Conservation (phyloP, 2,329 filamentous ascomycete species). For the Xylariaceae sp. region DNA sequence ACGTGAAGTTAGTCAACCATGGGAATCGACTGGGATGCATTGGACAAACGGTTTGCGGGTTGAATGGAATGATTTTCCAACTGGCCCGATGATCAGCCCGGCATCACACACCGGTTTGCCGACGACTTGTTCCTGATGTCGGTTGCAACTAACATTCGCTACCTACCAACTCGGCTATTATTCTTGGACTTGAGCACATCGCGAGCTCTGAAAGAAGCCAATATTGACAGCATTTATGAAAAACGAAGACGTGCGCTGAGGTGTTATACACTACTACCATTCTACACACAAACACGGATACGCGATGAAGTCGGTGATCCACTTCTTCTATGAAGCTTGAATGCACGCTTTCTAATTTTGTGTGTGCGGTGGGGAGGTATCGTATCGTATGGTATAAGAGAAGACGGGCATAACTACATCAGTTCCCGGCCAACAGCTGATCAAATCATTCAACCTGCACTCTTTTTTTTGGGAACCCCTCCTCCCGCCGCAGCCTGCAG, state of each 20-base stretch:
- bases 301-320: no score
- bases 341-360: no score
- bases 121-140: not conserved
- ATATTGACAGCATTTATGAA: no score
- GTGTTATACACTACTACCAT: no score
- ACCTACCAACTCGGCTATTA: not conserved
- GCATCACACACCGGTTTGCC: not conserved
- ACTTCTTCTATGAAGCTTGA: no score
- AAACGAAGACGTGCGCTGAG: no score
- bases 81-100: not conserved
- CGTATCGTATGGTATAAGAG: not conserved
- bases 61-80: not conserved
- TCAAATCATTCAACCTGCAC: constrained; percentile 15
- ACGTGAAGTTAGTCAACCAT: not conserved
- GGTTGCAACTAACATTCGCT: not conserved
- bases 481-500: constrained; percentile 24
- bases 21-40: not conserved
- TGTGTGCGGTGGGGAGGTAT: no score
- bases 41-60: not conserved
- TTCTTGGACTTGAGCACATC: not conserved
- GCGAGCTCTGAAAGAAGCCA: no score
- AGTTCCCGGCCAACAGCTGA: constrained; percentile 1
- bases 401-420: not conserved
- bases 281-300: no score
- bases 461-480: constrained; percentile 11